Percentiles rank a stretch among this genome's conserved stretches.
Conservation (phyloP, 2,329 filamentous ascomycete species). For the Pleurostoma richardsiae region DNA sequence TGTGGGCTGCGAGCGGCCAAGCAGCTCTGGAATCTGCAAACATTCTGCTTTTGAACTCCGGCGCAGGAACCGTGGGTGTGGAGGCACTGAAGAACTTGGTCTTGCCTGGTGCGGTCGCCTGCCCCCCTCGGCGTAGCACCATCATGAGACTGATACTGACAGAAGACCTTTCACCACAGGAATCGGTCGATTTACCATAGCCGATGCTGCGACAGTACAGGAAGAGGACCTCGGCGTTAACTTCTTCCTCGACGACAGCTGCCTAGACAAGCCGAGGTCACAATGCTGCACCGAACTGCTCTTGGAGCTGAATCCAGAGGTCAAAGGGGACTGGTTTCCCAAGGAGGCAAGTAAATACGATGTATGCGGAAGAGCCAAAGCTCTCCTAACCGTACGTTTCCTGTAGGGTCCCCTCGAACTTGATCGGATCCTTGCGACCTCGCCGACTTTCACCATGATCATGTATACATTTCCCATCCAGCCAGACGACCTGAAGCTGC, state of each 20-base stretch:
- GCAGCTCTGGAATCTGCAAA: slow-evolving; percentile 85
- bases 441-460: slow-evolving; percentile 45
- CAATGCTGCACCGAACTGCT: slow-evolving; percentile 73
- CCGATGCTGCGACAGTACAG: slow-evolving; percentile 71
- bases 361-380: no score
- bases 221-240: slow-evolving; percentile 89
- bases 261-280: slow-evolving; percentile 72
- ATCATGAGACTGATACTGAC: background rate
- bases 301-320: slow-evolving; percentile 88
- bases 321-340: slow-evolving; percentile 67
- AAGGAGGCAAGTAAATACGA: slow-evolving; percentile 20
- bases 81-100: slow-evolving; percentile 98
- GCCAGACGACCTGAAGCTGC: slow-evolving; percentile 33
- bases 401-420: slow-evolving; percentile 9
- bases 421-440: slow-evolving; percentile 29
- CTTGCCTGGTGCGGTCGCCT: slow-evolving; percentile 59
- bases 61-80: slow-evolving; percentile 79
- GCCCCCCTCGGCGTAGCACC: no score
- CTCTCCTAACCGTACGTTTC: slow-evolving; percentile 6
- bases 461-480: slow-evolving; percentile 48
- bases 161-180: slow-evolving; percentile 35
- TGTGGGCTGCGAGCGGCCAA: slow-evolving; percentile 94
- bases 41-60: slow-evolving; percentile 85
- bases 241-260: slow-evolving; percentile 85
- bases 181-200: slow-evolving; percentile 87